Conservation (phyloP, 345 rosid genomes). For the Capsella bursapastoris region DNA sequence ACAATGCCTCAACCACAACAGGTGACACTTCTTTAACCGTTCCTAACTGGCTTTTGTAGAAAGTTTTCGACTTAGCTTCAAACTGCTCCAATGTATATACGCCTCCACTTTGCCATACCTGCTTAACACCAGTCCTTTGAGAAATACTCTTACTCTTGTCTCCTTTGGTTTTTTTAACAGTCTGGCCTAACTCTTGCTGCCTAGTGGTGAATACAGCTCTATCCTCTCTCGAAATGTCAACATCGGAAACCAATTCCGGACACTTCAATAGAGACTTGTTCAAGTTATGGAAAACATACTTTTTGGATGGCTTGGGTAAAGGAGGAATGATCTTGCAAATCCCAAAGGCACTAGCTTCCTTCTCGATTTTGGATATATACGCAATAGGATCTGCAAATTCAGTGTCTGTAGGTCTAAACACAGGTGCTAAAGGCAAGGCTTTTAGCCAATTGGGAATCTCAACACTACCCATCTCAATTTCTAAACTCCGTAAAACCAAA, state of each 20-base stretch:
- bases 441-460: slow-evolving; percentile 93
- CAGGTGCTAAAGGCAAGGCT: slow-evolving; percentile 87
- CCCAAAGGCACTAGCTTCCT: slow-evolving; percentile 90
- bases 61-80: slow-evolving; percentile 80
- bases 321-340: slow-evolving; percentile 98
- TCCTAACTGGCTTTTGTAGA: slow-evolving; percentile 72
- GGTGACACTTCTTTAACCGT: slow-evolving; percentile 74
- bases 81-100: slow-evolving; percentile 93
- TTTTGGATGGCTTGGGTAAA: slow-evolving; percentile 87
- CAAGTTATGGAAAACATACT: slow-evolving; percentile 76
- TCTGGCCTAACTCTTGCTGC: slow-evolving; percentile 93
- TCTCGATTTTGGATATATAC: slow-evolving; percentile 95
- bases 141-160: slow-evolving; percentile 39
- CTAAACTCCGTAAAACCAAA: slow-evolving; percentile 17
- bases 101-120: slow-evolving; percentile 99
- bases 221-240: slow-evolving; percentile 51
- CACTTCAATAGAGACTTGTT: slow-evolving; percentile 77
- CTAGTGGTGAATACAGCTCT: slow-evolving; percentile 95
- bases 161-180: slow-evolving; percentile 60
- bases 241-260: slow-evolving; percentile 70
- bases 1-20: slow-evolving; percentile 74
- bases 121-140: slow-evolving; percentile 62
- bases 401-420: slow-evolving; percentile 91
- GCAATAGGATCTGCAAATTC: slow-evolving; percentile 99
- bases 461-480: slow-evolving; percentile 70